A percentile compares a stretch with the other conserved stretches of the same genome.
phyloP scores from a whole-genome alignment of 441 rosid species.

The Hura crepitans region DNA sequence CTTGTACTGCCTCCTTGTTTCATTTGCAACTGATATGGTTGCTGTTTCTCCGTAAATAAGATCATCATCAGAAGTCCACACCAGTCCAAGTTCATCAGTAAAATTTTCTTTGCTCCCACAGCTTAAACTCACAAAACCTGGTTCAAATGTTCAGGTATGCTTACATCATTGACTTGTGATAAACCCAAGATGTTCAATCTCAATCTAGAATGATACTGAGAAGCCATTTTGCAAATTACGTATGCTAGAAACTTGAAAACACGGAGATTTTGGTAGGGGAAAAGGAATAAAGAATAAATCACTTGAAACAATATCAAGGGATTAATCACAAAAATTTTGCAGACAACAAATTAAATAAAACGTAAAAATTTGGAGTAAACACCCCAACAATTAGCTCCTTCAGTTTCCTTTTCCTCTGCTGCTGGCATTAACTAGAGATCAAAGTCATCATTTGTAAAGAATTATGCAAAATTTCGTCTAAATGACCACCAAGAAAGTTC shows the following conservation, averaged over 20 bases:
- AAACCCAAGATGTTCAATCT: not conserved
- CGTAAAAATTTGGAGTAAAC: not conserved
- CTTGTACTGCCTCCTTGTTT: conserved; percentile 65
- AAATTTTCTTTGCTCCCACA: conserved; percentile 77
- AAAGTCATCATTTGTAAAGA: not conserved
- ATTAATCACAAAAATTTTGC: not conserved
- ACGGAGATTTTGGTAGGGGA: not conserved
- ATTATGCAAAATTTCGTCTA: not conserved
- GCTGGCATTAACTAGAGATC: not conserved
- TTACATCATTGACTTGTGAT: conserved; percentile 7
- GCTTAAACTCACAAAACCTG: conserved; percentile 92
- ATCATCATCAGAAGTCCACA: conserved; percentile 67
- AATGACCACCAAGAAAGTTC: not conserved
- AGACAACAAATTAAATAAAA: not conserved
- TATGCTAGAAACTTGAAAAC: not conserved
- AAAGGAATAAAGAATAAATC: not conserved
- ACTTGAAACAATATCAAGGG: not conserved
- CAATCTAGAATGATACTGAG: not conserved
- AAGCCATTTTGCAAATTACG: not conserved
- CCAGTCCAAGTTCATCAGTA: conserved; percentile 74
- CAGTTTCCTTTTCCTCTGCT: not conserved
- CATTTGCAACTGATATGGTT: conserved; percentile 48
- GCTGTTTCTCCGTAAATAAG: conserved; percentile 60
- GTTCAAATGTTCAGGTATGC: conserved; percentile 22
- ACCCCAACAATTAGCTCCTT: not conserved